phyloP scores from a whole-genome alignment of 495 filamentous ascomycete species.

The Tuber magnatum region DNA sequence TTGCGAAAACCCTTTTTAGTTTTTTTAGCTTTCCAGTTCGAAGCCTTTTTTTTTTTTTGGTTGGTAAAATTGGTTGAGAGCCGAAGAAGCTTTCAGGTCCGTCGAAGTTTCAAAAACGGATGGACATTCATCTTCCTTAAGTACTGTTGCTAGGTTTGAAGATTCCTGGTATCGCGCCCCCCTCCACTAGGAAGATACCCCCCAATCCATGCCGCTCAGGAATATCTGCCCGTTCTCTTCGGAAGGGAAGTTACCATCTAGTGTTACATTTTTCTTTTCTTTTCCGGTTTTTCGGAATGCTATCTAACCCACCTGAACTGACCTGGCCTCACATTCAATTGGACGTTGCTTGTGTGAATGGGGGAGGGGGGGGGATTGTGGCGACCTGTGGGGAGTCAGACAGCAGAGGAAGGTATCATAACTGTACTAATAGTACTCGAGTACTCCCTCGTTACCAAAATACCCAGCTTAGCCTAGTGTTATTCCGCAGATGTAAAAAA shows the following conservation, averaged over 20 bases:
- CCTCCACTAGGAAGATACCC: not conserved
- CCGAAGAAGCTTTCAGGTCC: conserved; percentile 5
- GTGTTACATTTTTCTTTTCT: not conserved
- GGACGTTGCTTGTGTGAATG: not conserved
- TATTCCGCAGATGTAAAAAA: not conserved
- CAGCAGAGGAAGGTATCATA: not conserved
- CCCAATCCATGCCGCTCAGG: not conserved
- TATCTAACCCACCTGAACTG: not conserved
- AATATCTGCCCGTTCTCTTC: not conserved
- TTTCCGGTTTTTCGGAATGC: not conserved
- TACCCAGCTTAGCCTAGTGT: not conserved
- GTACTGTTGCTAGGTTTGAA: not conserved
- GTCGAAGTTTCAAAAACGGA: conserved; percentile 6
- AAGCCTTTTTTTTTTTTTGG: not conserved
- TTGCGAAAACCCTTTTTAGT: conserved; percentile 5
- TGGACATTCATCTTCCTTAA: not conserved
- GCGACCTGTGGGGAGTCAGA: not conserved
- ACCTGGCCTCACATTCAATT: not conserved
- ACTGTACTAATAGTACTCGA: too few species aligned
- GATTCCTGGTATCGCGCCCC: not conserved
- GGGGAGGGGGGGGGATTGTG: not conserved
- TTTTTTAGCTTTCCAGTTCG: not conserved
- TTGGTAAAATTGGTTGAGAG: conserved; percentile 6
- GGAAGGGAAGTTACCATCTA: not conserved
- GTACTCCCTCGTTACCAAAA: not conserved